Percentiles rank a stretch among this genome's conserved stretches.
Evolutionary conservation across 208 protist genomes (phyloP).

Genomic region (Acanthamoeba castellanii): DNA sequence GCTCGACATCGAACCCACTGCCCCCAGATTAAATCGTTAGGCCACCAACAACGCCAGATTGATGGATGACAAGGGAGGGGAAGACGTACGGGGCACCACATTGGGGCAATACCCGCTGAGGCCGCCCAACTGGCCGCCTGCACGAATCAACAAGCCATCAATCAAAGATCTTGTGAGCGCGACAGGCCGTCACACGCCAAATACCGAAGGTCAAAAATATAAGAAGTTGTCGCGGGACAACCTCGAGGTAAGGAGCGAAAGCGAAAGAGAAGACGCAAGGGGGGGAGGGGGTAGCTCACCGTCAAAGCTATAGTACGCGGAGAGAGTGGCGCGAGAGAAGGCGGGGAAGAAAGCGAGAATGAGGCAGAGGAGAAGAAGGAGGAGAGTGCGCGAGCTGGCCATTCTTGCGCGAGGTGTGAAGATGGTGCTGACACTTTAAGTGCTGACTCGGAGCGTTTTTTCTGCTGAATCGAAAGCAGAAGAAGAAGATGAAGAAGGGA

Average conservation of each 20-base stretch:
- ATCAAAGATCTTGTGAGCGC: background rate
- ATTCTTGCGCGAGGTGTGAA: background rate
- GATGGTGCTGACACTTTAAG: too few species aligned
- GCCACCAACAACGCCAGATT: background rate
- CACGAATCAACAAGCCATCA: background rate
- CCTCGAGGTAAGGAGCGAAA: background rate
- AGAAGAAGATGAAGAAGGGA: too few species aligned
- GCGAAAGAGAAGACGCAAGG: background rate
- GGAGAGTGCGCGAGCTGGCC: background rate
- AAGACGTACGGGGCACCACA: slow-evolving; percentile 1
- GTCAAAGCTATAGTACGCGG: slow-evolving; percentile 20
- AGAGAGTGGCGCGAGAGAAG: background rate
- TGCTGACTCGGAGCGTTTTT: too few species aligned
- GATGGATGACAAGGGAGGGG: background rate
- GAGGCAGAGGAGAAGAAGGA: background rate
- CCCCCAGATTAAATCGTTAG: background rate
- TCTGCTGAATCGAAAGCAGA: too few species aligned
- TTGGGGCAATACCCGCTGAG: slow-evolving; percentile 50
- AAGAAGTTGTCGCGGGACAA: background rate
- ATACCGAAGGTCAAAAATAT: background rate
- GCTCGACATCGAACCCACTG: background rate
- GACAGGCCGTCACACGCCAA: background rate
- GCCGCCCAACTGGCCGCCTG: background rate
- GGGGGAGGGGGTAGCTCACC: background rate
- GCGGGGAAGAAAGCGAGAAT: background rate